Base-by-base conservation (phyloP, 1,284 basidiomycete genomes). In the Agroathelia rolfsii region DNA sequence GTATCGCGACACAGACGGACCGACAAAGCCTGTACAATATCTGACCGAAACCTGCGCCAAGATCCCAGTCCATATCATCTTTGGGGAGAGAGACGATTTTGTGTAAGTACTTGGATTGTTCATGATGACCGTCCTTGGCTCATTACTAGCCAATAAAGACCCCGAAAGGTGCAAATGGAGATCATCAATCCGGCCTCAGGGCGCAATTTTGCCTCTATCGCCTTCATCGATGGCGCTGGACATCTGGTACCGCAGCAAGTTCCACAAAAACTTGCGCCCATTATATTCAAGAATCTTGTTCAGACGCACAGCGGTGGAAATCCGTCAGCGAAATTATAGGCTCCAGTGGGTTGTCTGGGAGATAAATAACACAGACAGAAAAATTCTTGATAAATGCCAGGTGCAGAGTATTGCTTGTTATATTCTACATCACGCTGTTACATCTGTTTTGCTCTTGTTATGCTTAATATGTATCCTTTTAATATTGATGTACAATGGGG, bases 1-100 rank as follows among this genome's bases (percentile, higher is more conserved):
- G 66, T 70, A 69, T 41, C 47, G 56, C 19, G 68, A 69, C 39
- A 52, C 50, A n/a, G 57, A 62, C 5, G 72, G 72, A 1, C 55
- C 67, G 2, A 58, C 56, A n/a, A 62, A 58, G 39, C 69, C 72
- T 3, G 53, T 75, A 8, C 45, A 53, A 22, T 58, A 58, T 8
- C 42, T 76, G 31, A 56, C 61, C 39, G 42, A 48, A 34, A 37
- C 62, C 1, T 69, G 62, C 31, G 28, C 42, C 5, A 44, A 39
- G 10, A 52, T 58, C 3, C 69, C 69, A 2, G 49, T 73, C 0
- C 69, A 71, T 40, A 48, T 76, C 20, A 52, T 74, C 18, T 55
- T 74, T 21, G 72, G 69, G 8, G 48, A 45, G n/a, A 46, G 58
- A 19, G 55, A 61, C 15, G 71, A 76, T 39, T 66, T 64, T 42